Evolutionary conservation across 2,329 filamentous ascomycete genomes (phyloP).

Genomic region (Emergomyces africanus): DNA sequence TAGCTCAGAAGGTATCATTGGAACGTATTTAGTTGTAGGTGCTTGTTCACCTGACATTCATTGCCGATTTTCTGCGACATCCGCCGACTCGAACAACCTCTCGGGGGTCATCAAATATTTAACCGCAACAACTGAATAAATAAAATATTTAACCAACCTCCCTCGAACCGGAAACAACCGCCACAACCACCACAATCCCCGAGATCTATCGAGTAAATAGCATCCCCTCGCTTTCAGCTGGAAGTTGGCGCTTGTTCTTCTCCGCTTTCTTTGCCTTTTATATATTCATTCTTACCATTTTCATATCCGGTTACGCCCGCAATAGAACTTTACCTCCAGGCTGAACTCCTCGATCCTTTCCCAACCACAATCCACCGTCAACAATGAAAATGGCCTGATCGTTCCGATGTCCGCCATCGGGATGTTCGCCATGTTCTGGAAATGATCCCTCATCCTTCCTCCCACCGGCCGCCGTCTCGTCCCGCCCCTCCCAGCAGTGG

Average conservation of each 20-base stretch:
- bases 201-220: neutral
- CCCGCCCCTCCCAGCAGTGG: neutral
- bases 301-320: neutral
- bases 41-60: neutral
- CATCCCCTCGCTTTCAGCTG: neutral
- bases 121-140: too few relatives aligned
- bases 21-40: neutral
- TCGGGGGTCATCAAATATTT: neutral
- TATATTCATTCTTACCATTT: neutral
- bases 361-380: neutral
- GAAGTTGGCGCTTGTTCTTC: neutral
- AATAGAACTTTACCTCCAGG: neutral
- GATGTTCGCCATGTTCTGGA: slow-evolving; percentile 25
- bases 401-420: slow-evolving; percentile 14
- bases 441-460: slow-evolving; percentile 31
- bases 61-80: neutral
- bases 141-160: neutral
- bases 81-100: neutral
- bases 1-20: neutral
- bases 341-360: neutral
- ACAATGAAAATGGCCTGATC: slow-evolving; percentile 1
- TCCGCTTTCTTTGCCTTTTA: neutral
- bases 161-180: neutral
- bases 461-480: neutral
- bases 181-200: neutral